Evolutionary conservation across 495 filamentous ascomycete species (phyloP).

Genomic region (Cryomyces minteri): DNA sequence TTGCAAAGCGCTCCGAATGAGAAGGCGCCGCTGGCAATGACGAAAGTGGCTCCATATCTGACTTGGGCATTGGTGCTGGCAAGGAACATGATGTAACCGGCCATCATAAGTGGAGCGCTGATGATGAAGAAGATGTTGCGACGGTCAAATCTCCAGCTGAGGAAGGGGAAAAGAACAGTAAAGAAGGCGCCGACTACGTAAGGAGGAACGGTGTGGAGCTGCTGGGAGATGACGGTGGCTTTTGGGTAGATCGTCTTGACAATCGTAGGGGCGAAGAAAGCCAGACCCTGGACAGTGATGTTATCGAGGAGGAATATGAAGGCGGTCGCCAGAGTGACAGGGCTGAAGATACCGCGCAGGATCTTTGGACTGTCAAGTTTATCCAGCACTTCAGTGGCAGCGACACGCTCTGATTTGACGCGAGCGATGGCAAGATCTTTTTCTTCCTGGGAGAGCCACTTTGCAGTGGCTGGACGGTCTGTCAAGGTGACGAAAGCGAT

Average conservation of each 20-base stretch:
- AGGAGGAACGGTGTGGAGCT: slow-evolving; percentile 53
- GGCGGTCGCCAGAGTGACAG: slow-evolving; percentile 26
- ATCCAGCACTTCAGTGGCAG: slow-evolving; percentile 40
- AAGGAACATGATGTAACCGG: slow-evolving; percentile 58
- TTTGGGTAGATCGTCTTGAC: slow-evolving; percentile 42
- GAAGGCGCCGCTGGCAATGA: slow-evolving; percentile 40
- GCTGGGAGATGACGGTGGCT: slow-evolving; percentile 37
- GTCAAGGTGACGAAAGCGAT: slow-evolving; percentile 13
- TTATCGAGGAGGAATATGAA: slow-evolving; percentile 36
- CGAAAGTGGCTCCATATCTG: slow-evolving; percentile 54
- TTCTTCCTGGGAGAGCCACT: slow-evolving; percentile 13
- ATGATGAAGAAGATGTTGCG: slow-evolving; percentile 29
- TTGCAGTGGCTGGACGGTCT: slow-evolving; percentile 11
- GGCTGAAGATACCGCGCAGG: slow-evolving; percentile 29
- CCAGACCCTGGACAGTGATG: slow-evolving; percentile 37
- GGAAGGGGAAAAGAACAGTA: slow-evolving; percentile 38
- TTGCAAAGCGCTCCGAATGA: slow-evolving; percentile 42
- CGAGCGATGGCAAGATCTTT: slow-evolving; percentile 18
- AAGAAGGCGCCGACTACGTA: slow-evolving; percentile 54
- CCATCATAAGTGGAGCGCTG: slow-evolving; percentile 35
- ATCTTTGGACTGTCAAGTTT: slow-evolving; percentile 26
- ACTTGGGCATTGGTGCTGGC: slow-evolving; percentile 30
- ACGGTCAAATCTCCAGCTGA: slow-evolving; percentile 39
- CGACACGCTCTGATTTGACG: slow-evolving; percentile 45
- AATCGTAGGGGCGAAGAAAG: slow-evolving; percentile 57